Evolutionary conservation across 1,284 basidiomycete genomes (phyloP).

Genomic region (Marasmius oreades): DNA sequence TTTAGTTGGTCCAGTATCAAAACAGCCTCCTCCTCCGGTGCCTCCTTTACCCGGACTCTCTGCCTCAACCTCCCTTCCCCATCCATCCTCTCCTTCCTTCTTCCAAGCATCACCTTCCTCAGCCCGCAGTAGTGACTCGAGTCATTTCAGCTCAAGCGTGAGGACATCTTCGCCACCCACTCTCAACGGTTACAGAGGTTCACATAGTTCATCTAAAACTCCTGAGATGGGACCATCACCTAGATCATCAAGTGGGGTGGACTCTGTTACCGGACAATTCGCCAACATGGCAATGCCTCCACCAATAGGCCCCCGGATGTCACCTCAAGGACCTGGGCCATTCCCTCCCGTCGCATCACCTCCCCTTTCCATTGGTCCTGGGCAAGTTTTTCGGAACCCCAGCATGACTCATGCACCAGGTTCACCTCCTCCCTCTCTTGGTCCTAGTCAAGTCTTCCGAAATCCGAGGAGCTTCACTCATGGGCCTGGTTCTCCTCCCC

Average conservation of each 20-base stretch:
- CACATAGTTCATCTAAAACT: constrained; percentile 7
- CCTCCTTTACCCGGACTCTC: constrained; percentile 35
- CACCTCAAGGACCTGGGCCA: constrained; percentile 12
- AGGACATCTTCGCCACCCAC: constrained; percentile 10
- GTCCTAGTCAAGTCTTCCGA: constrained; percentile 11
- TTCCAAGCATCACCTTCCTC: neutral
- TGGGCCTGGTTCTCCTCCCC: neutral
- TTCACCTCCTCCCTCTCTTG: neutral
- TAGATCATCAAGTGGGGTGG: constrained; percentile 9
- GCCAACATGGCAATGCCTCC: constrained; percentile 27
- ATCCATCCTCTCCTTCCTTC: too few species aligned
- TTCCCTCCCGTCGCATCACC: constrained; percentile 10
- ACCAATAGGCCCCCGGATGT: constrained; percentile 20
- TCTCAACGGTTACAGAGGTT: neutral
- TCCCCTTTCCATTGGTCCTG: constrained; percentile 8
- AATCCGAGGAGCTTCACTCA: neutral
- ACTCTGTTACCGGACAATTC: constrained; percentile 5
- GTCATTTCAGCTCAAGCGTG: neutral
- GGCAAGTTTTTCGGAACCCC: neutral
- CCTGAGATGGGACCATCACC: constrained; percentile 5
- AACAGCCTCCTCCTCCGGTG: constrained; percentile 57
- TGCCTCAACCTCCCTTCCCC: constrained; percentile 10
- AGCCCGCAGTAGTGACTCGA: neutral
- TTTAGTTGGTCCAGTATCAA: constrained; percentile 29
- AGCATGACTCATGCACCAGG: neutral